Evolutionary conservation across 345 rosid genomes (phyloP).

Genomic region (Eucalyptus guilfoylei): DNA sequence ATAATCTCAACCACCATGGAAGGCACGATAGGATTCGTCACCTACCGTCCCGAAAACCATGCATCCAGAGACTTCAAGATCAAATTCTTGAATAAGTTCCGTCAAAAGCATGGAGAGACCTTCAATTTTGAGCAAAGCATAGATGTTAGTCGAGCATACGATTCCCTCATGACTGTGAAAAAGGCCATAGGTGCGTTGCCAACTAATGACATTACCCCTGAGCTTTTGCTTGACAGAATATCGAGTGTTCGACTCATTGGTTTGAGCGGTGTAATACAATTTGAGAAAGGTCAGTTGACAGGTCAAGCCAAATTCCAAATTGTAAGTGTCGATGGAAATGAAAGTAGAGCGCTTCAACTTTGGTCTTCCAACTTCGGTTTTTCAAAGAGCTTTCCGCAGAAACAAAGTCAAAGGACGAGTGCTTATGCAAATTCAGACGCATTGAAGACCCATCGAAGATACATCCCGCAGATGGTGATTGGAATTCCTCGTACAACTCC

Average conservation of each 20-base stretch:
- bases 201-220: background rate
- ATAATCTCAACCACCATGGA: constrained; percentile 24
- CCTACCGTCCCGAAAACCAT: background rate
- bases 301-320: background rate
- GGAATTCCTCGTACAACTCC: constrained; percentile 27
- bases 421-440: background rate
- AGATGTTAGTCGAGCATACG: constrained; percentile 25
- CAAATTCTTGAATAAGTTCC: constrained; percentile 2
- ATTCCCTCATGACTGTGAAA: constrained; percentile 9
- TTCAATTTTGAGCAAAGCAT: constrained; percentile 14
- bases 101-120: constrained; percentile 4
- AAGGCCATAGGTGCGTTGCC: background rate
- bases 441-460: constrained; percentile 27
- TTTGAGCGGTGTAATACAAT: constrained; percentile 26
- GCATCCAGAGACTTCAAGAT: constrained; percentile 1
- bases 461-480: constrained; percentile 3
- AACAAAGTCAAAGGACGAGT: background rate
- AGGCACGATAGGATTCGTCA: constrained; percentile 34
- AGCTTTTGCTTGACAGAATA: background rate
- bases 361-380: constrained; percentile 28
- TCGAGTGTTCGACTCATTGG: constrained; percentile 13
- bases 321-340: constrained; percentile 26
- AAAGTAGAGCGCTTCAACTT: constrained; percentile 18
- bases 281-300: background rate
- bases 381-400: background rate